These are phyloP conservation scores for Oenanthe sinensis DNA, from an alignment of 129 eudicot species.

Conservation along the genomic window DNA sequence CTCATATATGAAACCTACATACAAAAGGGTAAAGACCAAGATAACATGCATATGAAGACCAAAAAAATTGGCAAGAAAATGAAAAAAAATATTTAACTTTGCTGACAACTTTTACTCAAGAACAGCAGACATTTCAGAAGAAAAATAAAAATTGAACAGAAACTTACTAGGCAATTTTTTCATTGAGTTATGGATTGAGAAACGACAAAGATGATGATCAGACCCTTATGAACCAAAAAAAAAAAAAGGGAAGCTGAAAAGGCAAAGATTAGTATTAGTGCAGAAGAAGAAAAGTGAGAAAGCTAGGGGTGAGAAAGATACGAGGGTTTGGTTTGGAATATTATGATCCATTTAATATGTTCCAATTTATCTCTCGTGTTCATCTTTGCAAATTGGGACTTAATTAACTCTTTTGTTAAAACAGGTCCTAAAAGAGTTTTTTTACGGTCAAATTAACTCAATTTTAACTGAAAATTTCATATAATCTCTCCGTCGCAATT, in stretches of 20 bases:
- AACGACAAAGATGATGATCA: background rate
- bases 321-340: conserved; percentile 2
- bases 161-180: background rate
- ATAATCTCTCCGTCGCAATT: too few species aligned
- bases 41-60: too few species aligned
- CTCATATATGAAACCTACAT: too few species aligned
- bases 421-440: too few species aligned
- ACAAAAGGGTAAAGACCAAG: too few species aligned
- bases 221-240: background rate
- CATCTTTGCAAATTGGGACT: too few species aligned
- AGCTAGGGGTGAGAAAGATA: background rate
- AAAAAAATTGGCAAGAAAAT: background rate
- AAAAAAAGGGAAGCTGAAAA: background rate
- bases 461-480: too few species aligned
- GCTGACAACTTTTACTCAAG: background rate
- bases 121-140: background rate
- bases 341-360: background rate
- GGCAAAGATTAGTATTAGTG: background rate
- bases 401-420: too few species aligned
- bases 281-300: background rate
- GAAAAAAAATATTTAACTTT: background rate
- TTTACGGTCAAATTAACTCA: too few species aligned
- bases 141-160: background rate
- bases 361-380: too few species aligned
- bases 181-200: background rate